phyloP scores from a whole-genome alignment of 2,329 filamentous ascomycete genomes.

The Kalaharituber pfeilii region DNA sequence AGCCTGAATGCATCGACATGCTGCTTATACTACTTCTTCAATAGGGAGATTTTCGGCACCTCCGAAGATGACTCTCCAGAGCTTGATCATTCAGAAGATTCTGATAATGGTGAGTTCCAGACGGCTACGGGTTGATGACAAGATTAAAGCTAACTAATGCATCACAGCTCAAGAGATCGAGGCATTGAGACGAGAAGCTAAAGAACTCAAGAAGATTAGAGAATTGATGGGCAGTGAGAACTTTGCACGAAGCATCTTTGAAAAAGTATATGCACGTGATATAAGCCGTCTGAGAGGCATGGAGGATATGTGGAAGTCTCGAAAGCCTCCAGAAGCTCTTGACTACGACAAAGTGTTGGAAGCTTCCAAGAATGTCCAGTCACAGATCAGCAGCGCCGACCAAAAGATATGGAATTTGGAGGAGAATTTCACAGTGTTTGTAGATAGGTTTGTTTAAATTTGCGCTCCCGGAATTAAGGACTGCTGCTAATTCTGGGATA shows the following conservation, averaged over 20 bases:
- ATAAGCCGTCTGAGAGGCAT: slow-evolving; percentile 67
- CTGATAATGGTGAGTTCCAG: slow-evolving; percentile 49
- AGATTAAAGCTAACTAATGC: neutral
- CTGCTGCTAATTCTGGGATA: slow-evolving; percentile 22
- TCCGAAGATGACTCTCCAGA: slow-evolving; percentile 70
- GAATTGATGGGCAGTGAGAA: slow-evolving; percentile 59
- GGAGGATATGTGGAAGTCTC: slow-evolving; percentile 90
- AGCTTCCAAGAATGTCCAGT: slow-evolving; percentile 35
- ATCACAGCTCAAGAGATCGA: slow-evolving; percentile 55
- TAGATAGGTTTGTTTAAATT: slow-evolving; percentile 44
- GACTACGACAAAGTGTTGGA: slow-evolving; percentile 45
- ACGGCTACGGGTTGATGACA: neutral
- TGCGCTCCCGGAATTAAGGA: slow-evolving; percentile 1
- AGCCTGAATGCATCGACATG: neutral
- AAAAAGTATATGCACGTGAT: slow-evolving; percentile 82
- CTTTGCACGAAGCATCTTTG: slow-evolving; percentile 66
- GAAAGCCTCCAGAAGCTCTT: slow-evolving; percentile 51
- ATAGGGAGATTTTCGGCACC: slow-evolving; percentile 67
- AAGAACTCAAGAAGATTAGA: slow-evolving; percentile 67
- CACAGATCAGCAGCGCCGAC: slow-evolving; percentile 43
- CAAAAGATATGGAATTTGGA: slow-evolving; percentile 65
- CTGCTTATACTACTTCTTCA: slow-evolving; percentile 21
- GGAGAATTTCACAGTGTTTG: slow-evolving; percentile 75
- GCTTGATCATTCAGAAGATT: slow-evolving; percentile 62
- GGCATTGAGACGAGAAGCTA: slow-evolving; percentile 67